Percentiles rank a stretch among this genome's conserved stretches.
These are phyloP conservation scores for Myxozyma neglecta DNA, from an alignment of 805 yeast genomes.

Conservation along the genomic window DNA sequence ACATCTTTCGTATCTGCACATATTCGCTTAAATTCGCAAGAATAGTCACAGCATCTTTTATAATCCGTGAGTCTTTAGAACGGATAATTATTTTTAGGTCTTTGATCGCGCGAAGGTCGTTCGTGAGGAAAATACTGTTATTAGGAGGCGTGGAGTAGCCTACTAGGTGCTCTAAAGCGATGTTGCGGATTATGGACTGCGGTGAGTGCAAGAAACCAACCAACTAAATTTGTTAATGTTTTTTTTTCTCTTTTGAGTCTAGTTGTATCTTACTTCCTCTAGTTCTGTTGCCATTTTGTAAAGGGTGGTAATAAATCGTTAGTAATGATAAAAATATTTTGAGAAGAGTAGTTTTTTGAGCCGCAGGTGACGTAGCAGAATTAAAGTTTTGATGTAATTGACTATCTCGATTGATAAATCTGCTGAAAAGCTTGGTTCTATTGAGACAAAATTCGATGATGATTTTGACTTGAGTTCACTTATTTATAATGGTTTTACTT, in stretches of 20 bases:
- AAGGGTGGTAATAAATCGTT: not conserved
- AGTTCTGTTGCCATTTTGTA: conserved; percentile 52
- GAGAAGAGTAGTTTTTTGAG: no score
- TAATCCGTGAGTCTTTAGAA: conserved; percentile 38
- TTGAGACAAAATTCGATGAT: no score
- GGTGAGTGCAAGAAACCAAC: conserved; percentile 58
- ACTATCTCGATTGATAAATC: no score
- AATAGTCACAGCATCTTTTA: conserved; percentile 61
- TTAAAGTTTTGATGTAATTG: no score
- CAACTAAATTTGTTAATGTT: not conserved
- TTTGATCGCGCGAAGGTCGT: conserved; percentile 66
- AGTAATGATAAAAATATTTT: no score
- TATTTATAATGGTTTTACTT: no score
- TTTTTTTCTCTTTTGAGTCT: no score
- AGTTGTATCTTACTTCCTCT: conserved; percentile 46
- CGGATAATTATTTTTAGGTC: conserved; percentile 65
- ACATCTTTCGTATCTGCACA: conserved; percentile 56
- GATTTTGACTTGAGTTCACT: no score
- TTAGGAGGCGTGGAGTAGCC: conserved; percentile 76
- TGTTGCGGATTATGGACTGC: conserved; percentile 73
- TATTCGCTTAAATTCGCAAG: conserved; percentile 82
- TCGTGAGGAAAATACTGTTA: conserved; percentile 63
- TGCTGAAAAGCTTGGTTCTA: no score
- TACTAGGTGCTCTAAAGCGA: conserved; percentile 80
- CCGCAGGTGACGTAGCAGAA: no score